Base-by-base conservation (phyloP, 2,329 filamentous ascomycete species). In the Fusarium sp. region DNA sequence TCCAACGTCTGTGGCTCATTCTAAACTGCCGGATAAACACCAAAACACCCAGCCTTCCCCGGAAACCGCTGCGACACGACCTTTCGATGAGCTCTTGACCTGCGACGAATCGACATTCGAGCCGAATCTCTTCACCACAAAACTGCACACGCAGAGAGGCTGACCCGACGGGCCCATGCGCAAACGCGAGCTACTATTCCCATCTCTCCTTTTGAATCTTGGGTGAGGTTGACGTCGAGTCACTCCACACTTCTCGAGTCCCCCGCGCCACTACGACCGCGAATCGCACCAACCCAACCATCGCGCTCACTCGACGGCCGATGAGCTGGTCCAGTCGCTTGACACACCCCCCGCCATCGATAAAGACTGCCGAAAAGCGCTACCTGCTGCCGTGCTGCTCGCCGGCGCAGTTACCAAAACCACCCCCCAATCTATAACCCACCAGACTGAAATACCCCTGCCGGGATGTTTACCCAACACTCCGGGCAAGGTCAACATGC, bases 391-490 rank as follows among this genome's bases (percentile, higher is more conserved):
- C 76, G 78, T 80, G 77, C 79, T 76, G 64, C 67, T 76, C 67
- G 76, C 78, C 76, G 79, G 77, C 78, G 77, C 78, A 74, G 71
- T 67, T 64, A 56, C 63, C 69, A 62, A 70, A 69, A 66, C 76
- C 68, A 52, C 69, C 69, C 62, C 65, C 62, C 65, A 56, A 45
- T 37, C 35, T 64, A 40, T 75, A 67, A 65, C 64, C 66, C 63
- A 56, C 66, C 62, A 66, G 63, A 69, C 64, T 64, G 58, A 65
- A 67, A 69, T 54, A 64, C 74, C 63, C 69, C 70, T 76, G 63
- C 75, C 83, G 87, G 88, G 82, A 95, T 95, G 93, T 95, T 92
- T 87, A 91, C 90, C 80, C 91, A 93, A 83, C 88, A 87, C 80
- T 91, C 69, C 66, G 72, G 72, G 81, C 91, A 92, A 84, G 90